Evolutionary conservation across 768 basidiomycete genomes (phyloP), one percentile per base, ranked within the genome.

Genomic region (Hericium rajendrae): DNA sequence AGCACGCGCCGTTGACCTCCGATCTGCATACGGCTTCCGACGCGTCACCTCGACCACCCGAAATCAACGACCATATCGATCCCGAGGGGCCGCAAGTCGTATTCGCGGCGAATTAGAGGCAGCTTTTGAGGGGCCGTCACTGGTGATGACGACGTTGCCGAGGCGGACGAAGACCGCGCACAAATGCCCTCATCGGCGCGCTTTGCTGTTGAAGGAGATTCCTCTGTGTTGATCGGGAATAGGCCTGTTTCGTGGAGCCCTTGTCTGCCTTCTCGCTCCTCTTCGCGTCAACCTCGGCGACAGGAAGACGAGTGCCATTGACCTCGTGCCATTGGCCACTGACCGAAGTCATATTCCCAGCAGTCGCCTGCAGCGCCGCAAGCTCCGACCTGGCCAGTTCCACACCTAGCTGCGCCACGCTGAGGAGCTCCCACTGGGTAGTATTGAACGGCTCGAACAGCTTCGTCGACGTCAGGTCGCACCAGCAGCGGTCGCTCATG

Each of bases 401-500:
- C 53, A 69, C 62, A 49, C 58, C 63, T 38, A 74, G 66, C 51
- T 73, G 75, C 57, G 78, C 71, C 13, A 91, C 76, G 63, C 86
- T 88, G 57, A 77, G 68, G 60, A 71, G 69, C 66, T 92, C 90
- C 90, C 90, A 93, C 50, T 76, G 76, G 37, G 86, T 80, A 50
- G 84, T 74, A 60, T 91, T 85, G 70, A 84, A 91, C 6, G 88
- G 85, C 60, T 86, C 82, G 63, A 92, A 93, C 58, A 90, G 73
- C 13, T 78, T 76, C 16, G 75, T 75, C 16, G 74, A 72, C 18
- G 83, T 79, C 59, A 91, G 73, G 64, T 92, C 90, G 62, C 90
- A 92, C 91, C 91, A 93, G 66, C 91, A 93, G 49, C 89, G 82
- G 63, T 92, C 91, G 4, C 78, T 75, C 2, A 88, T 76, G 26